Conservation (phyloP, 1,139 yeast species). For the Sugiyamaella japonica region DNA sequence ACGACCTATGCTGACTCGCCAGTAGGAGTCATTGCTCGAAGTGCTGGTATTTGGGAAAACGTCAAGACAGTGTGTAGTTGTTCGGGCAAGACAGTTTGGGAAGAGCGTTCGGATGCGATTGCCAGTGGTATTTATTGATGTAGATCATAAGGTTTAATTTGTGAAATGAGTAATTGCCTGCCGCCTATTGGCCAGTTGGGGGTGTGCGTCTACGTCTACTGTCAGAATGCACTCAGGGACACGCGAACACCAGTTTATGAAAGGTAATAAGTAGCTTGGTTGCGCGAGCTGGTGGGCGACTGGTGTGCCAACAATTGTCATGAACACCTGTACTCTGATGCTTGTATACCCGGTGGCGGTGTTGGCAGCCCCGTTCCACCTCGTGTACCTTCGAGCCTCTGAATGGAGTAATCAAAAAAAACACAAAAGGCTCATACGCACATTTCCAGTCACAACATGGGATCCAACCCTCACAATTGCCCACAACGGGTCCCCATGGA, state of each 20-base stretch:
- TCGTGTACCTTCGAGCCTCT: not conserved
- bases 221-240: no score
- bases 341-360: slow-evolving; percentile 4
- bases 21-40: slow-evolving; percentile 89
- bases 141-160: not conserved
- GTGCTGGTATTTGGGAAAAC: slow-evolving; percentile 98
- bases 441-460: not conserved
- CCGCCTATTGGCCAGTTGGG: no score
- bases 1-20: slow-evolving; percentile 48
- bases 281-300: no score
- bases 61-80: slow-evolving; percentile 92
- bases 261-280: no score
- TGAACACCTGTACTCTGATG: not conserved
- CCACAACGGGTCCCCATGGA: not conserved
- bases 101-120: slow-evolving; percentile 78
- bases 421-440: not conserved
- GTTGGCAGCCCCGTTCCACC: slow-evolving; percentile 4
- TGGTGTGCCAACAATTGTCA: no score
- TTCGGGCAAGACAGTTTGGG: slow-evolving; percentile 95
- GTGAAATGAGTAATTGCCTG: no score
- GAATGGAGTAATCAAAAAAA: slow-evolving; percentile 2
- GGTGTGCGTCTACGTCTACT: no score
- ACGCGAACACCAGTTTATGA: no score
- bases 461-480: not conserved
- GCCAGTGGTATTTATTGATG: slow-evolving; percentile 45